Evolutionary conservation across 2,329 filamentous ascomycete genomes (phyloP).

Genomic region (Pseudopithomyces maydicus): DNA sequence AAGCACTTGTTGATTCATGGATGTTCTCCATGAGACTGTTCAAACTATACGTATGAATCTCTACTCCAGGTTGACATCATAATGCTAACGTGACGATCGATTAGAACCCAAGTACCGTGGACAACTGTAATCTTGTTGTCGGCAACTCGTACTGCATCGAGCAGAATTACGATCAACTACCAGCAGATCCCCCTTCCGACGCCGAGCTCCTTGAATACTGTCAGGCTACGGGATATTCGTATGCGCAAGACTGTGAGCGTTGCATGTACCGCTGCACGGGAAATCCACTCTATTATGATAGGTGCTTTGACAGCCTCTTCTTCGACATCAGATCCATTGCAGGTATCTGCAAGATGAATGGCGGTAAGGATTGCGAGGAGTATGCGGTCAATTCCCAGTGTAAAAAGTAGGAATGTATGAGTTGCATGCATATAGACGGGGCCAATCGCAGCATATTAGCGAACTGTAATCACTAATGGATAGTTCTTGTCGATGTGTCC

Average conservation of each 20-base stretch:
- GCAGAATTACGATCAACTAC: neutral
- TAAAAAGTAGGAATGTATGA: too few species aligned
- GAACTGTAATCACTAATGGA: too few species aligned
- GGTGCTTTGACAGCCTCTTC: neutral
- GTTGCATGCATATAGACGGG: too few species aligned
- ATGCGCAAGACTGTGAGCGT: neutral
- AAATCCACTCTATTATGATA: neutral
- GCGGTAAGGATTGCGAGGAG: too few species aligned
- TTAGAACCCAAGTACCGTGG: neutral
- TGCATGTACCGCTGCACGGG: neutral
- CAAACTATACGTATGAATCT: slow-evolving; percentile 1
- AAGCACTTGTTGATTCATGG: neutral
- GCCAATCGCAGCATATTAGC: too few species aligned
- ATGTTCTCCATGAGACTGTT: neutral
- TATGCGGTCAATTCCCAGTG: too few species aligned
- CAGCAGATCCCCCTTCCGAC: neutral
- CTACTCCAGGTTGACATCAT: neutral
- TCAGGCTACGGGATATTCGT: neutral
- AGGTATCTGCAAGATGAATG: too few species aligned
- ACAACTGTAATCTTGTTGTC: neutral
- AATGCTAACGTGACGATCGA: neutral
- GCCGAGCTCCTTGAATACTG: neutral
- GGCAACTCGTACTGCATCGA: slow-evolving; percentile 1
- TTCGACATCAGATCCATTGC: too few species aligned
- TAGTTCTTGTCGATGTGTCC: neutral